A percentile compares a stretch with the other conserved stretches of the same genome.
These are phyloP conservation scores for Neurospora sp. DNA, from an alignment of 495 filamentous ascomycete species.

Conservation along the genomic window DNA sequence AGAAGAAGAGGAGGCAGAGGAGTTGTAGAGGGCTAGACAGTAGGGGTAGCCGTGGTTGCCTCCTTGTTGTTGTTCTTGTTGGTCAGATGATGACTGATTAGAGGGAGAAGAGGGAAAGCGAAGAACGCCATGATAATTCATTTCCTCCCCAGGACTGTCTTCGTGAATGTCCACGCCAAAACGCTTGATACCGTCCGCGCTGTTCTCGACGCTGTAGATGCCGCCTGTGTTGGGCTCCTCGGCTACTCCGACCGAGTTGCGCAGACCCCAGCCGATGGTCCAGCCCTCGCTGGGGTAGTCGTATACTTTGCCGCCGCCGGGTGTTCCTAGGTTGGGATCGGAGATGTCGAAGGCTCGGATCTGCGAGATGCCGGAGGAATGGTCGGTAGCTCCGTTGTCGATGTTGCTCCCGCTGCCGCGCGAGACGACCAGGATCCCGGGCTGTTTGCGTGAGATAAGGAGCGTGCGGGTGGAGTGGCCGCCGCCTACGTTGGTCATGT, in stretches of 20 bases:
- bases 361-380: conserved; percentile 47
- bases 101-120: background rate
- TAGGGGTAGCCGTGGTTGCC: conserved; percentile 60
- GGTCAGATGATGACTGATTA: conserved; percentile 27
- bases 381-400: conserved; percentile 37
- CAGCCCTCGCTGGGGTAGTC: conserved; percentile 38
- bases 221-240: conserved; percentile 42
- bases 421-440: conserved; percentile 47
- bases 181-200: conserved; percentile 51
- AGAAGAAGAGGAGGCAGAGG: conserved; percentile 15
- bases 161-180: conserved; percentile 48
- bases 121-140: conserved; percentile 61
- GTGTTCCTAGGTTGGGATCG: conserved; percentile 4
- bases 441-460: conserved; percentile 38
- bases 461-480: conserved; percentile 58
- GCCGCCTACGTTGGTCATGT: conserved; percentile 40
- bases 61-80: conserved; percentile 4
- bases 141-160: conserved; percentile 64
- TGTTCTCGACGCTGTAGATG: conserved; percentile 66
- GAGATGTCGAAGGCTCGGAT: conserved; percentile 57
- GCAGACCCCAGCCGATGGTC: conserved; percentile 59
- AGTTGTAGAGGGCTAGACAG: conserved; percentile 56
- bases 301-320: conserved; percentile 30
- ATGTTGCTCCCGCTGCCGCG: conserved; percentile 54
- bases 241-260: conserved; percentile 60